These are phyloP conservation scores for Monosporozyma unispora DNA, from an alignment of 805 yeast species.

Conservation along the genomic window DNA sequence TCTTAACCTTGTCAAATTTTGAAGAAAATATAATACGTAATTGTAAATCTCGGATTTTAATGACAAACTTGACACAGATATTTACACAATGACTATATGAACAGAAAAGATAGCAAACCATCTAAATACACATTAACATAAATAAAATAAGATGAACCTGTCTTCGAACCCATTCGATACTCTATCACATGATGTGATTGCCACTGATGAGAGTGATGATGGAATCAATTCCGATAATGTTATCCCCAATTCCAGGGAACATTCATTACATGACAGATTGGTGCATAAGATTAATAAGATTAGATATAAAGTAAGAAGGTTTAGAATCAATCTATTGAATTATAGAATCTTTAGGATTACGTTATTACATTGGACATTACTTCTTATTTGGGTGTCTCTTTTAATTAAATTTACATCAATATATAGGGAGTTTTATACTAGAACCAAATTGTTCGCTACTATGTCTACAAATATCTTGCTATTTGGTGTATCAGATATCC, in stretches of 20 bases:
- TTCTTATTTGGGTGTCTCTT: slow-evolving; percentile 40
- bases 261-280: not conserved
- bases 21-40: too few relatives aligned
- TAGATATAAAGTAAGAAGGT: not conserved
- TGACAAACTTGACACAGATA: too few relatives aligned
- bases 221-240: not conserved
- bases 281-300: not conserved
- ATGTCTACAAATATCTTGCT: slow-evolving; percentile 71
- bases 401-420: slow-evolving; percentile 45
- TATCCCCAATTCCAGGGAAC: not conserved
- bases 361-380: slow-evolving; percentile 44
- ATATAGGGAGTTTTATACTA: slow-evolving; percentile 53
- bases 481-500: slow-evolving; percentile 82
- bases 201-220: not conserved
- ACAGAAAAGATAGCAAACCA: not conserved
- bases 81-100: not conserved
- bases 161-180: not conserved
- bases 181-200: not conserved
- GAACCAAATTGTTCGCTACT: slow-evolving; percentile 65
- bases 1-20: too few relatives aligned
- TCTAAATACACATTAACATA: too few relatives aligned
- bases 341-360: slow-evolving; percentile 40
- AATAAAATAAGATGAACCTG: not conserved
- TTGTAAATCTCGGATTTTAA: too few relatives aligned
- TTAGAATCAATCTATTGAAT: slow-evolving; percentile 1